A percentile compares a stretch with the other conserved stretches of the same genome.
phyloP scores from a whole-genome alignment of 192 early-diverging fungal genomes.

The Dissophora ornata region DNA sequence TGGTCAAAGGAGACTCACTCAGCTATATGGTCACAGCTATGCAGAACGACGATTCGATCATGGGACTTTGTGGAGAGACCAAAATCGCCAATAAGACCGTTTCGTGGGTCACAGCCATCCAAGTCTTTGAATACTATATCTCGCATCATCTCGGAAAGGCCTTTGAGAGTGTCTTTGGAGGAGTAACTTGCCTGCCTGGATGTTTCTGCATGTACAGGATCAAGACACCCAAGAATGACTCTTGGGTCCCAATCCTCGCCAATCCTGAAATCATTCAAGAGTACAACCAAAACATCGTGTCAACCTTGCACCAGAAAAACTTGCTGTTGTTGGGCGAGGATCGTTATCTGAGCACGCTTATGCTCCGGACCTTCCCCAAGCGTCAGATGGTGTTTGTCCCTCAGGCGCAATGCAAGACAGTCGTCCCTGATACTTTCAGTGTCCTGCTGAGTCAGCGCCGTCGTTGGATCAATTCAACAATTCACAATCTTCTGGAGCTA shows the following conservation, averaged over 20 bases:
- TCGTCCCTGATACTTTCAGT: constrained; percentile 84
- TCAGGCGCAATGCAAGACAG: constrained; percentile 84
- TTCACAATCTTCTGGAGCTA: constrained; percentile 90
- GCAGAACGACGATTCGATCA: constrained; percentile 90
- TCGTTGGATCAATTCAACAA: constrained; percentile 95
- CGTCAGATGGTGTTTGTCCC: constrained; percentile 91
- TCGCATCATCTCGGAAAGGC: constrained; percentile 95
- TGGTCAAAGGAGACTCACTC: constrained; percentile 81
- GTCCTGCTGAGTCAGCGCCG: constrained; percentile 91
- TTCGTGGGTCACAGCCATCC: constrained; percentile 90
- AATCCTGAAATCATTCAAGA: constrained; percentile 88
- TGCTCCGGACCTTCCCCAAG: constrained; percentile 87
- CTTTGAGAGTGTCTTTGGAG: constrained; percentile 96
- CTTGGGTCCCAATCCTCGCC: constrained; percentile 84
- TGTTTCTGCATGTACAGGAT: constrained; percentile 99
- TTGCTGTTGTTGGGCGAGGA: constrained; percentile 88
- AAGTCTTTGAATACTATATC: constrained; percentile 98
- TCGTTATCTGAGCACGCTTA: constrained; percentile 87
- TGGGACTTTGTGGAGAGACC: constrained; percentile 98
- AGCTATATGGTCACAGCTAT: constrained; percentile 91
- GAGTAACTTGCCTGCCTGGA: constrained; percentile 96
- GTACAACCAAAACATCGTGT: constrained; percentile 83
- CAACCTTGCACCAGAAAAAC: constrained; percentile 88
- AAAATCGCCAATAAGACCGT: constrained; percentile 92
- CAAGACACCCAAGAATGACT: constrained; percentile 80